Evolutionary conservation across 768 basidiomycete species (phyloP).

Genomic region (Pleurotus platypus): DNA sequence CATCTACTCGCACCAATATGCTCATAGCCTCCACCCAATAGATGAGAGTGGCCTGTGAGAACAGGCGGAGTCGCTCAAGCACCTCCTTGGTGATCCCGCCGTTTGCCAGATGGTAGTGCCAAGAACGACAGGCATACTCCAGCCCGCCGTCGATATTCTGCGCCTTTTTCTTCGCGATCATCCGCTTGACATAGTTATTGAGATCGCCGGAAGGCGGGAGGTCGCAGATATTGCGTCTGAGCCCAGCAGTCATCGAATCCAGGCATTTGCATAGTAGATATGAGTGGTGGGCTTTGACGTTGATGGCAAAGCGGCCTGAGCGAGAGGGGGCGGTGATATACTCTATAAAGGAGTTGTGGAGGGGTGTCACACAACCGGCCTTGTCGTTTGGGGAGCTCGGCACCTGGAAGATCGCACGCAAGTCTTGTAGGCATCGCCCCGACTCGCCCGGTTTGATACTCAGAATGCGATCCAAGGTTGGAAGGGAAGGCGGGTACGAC

Average conservation of each 20-base stretch:
- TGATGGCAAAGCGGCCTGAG: not conserved
- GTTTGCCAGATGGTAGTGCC: slow-evolving; percentile 12
- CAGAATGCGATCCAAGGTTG: not conserved
- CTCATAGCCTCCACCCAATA: slow-evolving; percentile 11
- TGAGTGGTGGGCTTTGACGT: slow-evolving; percentile 5
- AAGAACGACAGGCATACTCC: slow-evolving; percentile 14
- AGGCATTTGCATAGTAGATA: slow-evolving; percentile 7
- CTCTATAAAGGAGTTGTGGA: not conserved
- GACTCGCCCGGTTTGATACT: not conserved
- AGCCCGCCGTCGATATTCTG: slow-evolving; percentile 5
- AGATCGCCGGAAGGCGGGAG: not conserved
- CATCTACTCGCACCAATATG: not conserved
- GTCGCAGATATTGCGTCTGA: slow-evolving; percentile 8
- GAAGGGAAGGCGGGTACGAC: not conserved
- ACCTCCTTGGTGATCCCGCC: not conserved
- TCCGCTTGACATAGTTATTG: not conserved
- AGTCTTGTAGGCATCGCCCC: slow-evolving; percentile 3
- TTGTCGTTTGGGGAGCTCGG: not conserved
- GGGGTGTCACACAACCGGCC: not conserved
- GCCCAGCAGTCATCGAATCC: slow-evolving; percentile 3
- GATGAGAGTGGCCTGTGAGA: slow-evolving; percentile 1
- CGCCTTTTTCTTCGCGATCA: not conserved
- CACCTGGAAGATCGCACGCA: slow-evolving; percentile 2
- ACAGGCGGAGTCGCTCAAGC: not conserved
- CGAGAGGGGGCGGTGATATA: not conserved